Percentiles rank a stretch among this genome's conserved stretches.
Evolutionary conservation across 176 grass and related monocot genomes (phyloP).

Genomic region (Aegilops longissima): DNA sequence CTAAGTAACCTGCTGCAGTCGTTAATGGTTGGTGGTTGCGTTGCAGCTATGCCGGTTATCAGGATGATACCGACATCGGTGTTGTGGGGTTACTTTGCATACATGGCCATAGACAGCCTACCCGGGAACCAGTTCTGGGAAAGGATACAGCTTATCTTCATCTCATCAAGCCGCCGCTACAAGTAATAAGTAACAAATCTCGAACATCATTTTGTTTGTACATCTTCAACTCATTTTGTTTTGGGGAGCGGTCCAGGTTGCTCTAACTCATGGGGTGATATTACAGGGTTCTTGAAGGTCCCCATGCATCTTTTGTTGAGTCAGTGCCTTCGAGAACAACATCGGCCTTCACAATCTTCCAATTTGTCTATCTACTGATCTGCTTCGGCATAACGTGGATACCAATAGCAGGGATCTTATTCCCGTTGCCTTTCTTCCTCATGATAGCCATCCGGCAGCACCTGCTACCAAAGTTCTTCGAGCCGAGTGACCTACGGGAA

Average conservation of each 20-base stretch:
- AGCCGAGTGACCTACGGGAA: slow-evolving; percentile 51
- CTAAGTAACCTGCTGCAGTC: slow-evolving; percentile 84
- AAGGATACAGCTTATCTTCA: slow-evolving; percentile 70
- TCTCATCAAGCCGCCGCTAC: slow-evolving; percentile 58
- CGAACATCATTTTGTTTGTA: background rate
- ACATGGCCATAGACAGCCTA: slow-evolving; percentile 91
- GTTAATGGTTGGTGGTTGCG: slow-evolving; percentile 64
- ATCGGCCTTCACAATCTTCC: slow-evolving; percentile 70
- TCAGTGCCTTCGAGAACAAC: slow-evolving; percentile 50
- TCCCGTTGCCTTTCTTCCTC: slow-evolving; percentile 88
- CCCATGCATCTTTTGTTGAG: slow-evolving; percentile 85
- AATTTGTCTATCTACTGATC: slow-evolving; percentile 71
- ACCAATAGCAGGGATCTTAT: slow-evolving; percentile 78
- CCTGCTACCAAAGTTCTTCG: slow-evolving; percentile 76
- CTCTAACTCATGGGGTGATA: background rate
- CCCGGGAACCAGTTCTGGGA: slow-evolving; percentile 97
- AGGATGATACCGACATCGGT: slow-evolving; percentile 76
- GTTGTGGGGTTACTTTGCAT: slow-evolving; percentile 96
- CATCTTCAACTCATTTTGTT: background rate
- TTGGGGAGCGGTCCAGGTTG: background rate
- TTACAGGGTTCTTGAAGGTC: slow-evolving; percentile 79
- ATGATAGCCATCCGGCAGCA: slow-evolving; percentile 80
- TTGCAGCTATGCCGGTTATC: slow-evolving; percentile 86
- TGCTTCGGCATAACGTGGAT: slow-evolving; percentile 98
- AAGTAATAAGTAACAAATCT: slow-evolving; percentile 48